phyloP scores from a whole-genome alignment of 306 rosid genomes.

The Cucumis hystrix region DNA sequence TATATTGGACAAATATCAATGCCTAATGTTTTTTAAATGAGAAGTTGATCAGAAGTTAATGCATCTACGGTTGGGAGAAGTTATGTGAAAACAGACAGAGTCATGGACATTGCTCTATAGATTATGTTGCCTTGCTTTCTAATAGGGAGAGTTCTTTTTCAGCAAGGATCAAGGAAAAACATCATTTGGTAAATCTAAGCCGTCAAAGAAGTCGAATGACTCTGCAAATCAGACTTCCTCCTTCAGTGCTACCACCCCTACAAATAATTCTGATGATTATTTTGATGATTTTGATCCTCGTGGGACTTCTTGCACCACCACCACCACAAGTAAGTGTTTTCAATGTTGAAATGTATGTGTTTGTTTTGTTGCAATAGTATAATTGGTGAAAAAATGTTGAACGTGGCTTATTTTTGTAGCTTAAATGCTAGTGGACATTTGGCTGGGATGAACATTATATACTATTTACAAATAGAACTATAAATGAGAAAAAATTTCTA shows the following conservation, averaged over 20 bases:
- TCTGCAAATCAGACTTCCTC: slow-evolving; percentile 29
- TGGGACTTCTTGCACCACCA: slow-evolving; percentile 56
- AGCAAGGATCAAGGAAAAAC: slow-evolving; percentile 38
- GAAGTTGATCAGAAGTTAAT: neutral
- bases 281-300: slow-evolving; percentile 94
- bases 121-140: slow-evolving; percentile 15
- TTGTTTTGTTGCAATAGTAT: neutral
- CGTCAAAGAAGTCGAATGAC: slow-evolving; percentile 34
- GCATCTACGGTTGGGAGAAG: neutral
- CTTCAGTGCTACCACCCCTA: slow-evolving; percentile 31
- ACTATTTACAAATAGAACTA: no score
- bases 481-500: neutral
- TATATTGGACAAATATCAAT: neutral
- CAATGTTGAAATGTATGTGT: neutral
- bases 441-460: neutral
- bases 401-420: neutral
- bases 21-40: neutral
- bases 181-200: slow-evolving; percentile 36
- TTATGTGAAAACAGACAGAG: neutral
- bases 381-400: neutral
- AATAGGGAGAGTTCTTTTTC: slow-evolving; percentile 20
- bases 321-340: slow-evolving; percentile 41
- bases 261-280: slow-evolving; percentile 44
- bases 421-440: neutral
- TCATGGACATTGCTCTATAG: slow-evolving; percentile 1